Base-by-base conservation (phyloP, 2,329 filamentous ascomycete species). In the Cladobotryum protrusum region DNA sequence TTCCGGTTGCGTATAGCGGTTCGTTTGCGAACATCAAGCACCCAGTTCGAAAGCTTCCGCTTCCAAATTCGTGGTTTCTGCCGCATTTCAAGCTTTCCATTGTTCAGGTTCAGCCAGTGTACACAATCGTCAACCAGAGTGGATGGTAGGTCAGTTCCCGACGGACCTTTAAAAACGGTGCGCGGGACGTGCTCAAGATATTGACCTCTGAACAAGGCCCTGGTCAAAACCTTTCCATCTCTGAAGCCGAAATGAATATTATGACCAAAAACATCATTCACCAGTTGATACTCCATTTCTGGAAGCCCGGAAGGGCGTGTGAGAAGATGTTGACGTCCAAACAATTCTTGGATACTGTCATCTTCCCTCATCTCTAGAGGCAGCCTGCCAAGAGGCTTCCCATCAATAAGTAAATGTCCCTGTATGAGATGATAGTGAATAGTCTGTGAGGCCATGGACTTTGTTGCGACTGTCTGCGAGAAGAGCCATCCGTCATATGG, bases 71-170 rank as follows among this genome's bases (percentile, higher is more conserved):
- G 52, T 0, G 72, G 64, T 2, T 61, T 61, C 8, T 69, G 71
- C 9, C 81, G 68, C 20, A 84, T 74, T 41, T 85, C 76, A 0
- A 87, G 46, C 0, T 55, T 43, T 0, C 58, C 52, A 0, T 52
- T 60, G 0, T 19, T 42, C 0, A 82, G 14, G 40, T 85, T 68
- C 6, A 85, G 65, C 80, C 81, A 86, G 54, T 87, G 82, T 0
- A 77, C 67, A 46, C 77, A 83, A 8, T 72, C 63, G 0, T 75
- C 61, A 0, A 82, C 55, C 0, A 87, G 64, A 0, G 67, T 58
- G 0, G 56, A 55, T 0, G 82, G 83, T 0, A 85, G 62, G 54
- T 82, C 80, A 32, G 64, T 71, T 3, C 20, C 54, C 1, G 44
- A 13, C 1, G 17, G 11, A 0, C 55, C 50, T 1, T 46, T 54